These are phyloP conservation scores for Seiridium cupressi DNA, from an alignment of 2,329 filamentous ascomycete genomes.

Conservation along the genomic window DNA sequence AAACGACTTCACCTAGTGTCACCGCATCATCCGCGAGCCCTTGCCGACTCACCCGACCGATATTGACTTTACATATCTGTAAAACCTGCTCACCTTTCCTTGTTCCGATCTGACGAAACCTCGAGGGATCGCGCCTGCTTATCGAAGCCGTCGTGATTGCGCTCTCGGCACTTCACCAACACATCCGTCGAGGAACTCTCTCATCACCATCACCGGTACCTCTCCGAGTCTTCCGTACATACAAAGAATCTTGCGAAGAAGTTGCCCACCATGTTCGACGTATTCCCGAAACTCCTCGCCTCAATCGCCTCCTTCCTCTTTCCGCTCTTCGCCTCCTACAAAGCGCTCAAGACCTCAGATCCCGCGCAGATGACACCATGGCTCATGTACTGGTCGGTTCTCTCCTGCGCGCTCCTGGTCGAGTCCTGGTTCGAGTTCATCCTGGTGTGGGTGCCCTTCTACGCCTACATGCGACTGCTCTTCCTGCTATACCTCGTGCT, in stretches of 20 bases:
- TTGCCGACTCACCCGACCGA: background rate
- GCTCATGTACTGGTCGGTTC: constrained; percentile 98
- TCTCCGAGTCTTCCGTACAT: background rate
- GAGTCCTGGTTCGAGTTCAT: constrained; percentile 90
- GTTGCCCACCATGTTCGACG: constrained; percentile 54
- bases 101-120: no score
- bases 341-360: constrained; percentile 90
- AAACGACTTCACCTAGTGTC: background rate
- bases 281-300: constrained; percentile 63
- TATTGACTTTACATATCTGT: background rate
- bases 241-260: background rate
- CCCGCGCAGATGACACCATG: constrained; percentile 90
- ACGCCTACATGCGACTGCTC: constrained; percentile 82
- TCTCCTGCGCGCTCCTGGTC: constrained; percentile 75
- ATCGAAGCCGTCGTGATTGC: background rate
- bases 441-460: constrained; percentile 89
- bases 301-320: constrained; percentile 88
- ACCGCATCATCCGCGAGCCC: background rate
- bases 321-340: constrained; percentile 95
- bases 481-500: constrained; percentile 93
- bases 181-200: background rate
- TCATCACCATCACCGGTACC: background rate
- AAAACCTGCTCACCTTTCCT: background rate
- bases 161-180: background rate
- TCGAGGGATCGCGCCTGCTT: no score